Conservation (phyloP, 2,329 filamentous ascomycete species). For the Penicillium palitans region DNA sequence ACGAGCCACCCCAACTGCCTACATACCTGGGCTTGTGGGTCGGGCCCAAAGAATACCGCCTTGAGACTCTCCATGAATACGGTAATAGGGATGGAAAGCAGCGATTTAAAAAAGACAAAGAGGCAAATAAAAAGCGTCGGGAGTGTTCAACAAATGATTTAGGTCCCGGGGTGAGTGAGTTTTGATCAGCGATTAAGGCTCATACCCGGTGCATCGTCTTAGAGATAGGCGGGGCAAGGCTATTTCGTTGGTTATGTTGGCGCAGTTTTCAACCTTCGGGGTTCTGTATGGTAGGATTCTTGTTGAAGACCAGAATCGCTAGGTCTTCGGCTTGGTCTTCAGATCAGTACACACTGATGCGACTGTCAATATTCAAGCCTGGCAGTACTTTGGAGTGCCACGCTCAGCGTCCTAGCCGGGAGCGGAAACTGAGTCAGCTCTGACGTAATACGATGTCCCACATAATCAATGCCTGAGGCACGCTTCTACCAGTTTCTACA, state of each 20-base stretch:
- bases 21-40: conserved; percentile 90
- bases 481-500: conserved; percentile 47
- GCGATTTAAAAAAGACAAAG: background rate
- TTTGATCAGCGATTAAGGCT: conserved; percentile 9
- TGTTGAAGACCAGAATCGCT: background rate
- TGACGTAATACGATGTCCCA: conserved; percentile 10
- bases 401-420: background rate
- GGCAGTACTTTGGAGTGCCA: background rate
- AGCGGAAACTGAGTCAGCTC: conserved; percentile 7
- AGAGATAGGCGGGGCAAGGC: conserved; percentile 10
- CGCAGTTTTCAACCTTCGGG: background rate
- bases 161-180: background rate
- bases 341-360: background rate
- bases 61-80: conserved; percentile 81
- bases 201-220: conserved; percentile 9
- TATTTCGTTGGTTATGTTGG: background rate
- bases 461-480: conserved; percentile 24
- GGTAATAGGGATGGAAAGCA: background rate
- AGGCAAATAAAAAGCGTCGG: background rate
- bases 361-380: background rate
- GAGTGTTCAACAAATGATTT: background rate
- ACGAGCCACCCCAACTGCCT: conserved; percentile 29
- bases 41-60: conserved; percentile 84
- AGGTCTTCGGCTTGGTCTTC: background rate
- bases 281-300: background rate